Evolutionary conservation across 345 rosid genomes (phyloP).

Genomic region (Populus alba): DNA sequence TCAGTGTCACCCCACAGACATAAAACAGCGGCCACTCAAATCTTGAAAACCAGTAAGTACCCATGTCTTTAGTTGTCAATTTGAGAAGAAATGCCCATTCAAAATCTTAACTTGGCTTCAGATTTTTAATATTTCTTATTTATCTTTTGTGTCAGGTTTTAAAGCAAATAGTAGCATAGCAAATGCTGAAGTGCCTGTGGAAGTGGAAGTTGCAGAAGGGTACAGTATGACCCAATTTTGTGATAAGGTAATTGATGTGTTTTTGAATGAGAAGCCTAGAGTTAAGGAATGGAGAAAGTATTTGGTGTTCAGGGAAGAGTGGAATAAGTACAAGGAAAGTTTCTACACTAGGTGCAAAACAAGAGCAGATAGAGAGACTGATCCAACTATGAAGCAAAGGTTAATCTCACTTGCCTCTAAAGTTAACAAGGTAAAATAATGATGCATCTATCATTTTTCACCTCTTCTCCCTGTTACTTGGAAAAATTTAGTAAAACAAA

Average conservation of each 20-base stretch:
- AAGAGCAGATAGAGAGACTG: slow-evolving; percentile 55
- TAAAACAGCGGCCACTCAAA: slow-evolving; percentile 1
- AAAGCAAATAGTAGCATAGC: slow-evolving; percentile 33
- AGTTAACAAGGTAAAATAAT: slow-evolving; percentile 63
- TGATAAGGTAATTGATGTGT: slow-evolving; percentile 74
- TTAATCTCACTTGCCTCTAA: slow-evolving; percentile 52
- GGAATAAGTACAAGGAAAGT: slow-evolving; percentile 68
- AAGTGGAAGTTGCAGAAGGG: slow-evolving; percentile 68
- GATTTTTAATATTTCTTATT: not conserved
- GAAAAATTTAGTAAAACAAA: no score
- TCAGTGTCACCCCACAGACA: slow-evolving; percentile 14
- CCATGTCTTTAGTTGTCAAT: not conserved
- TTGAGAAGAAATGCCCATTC: not conserved
- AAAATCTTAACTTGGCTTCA: not conserved
- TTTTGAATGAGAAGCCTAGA: slow-evolving; percentile 72
- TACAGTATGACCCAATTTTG: slow-evolving; percentile 66
- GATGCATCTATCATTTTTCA: not conserved
- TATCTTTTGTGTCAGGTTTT: slow-evolving; percentile 34
- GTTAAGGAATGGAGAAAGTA: slow-evolving; percentile 78
- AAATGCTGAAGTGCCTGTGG: slow-evolving; percentile 40
- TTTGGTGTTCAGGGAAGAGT: slow-evolving; percentile 76
- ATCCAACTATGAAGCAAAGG: slow-evolving; percentile 53
- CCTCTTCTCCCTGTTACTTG: no score
- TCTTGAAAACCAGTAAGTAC: slow-evolving; percentile 28
- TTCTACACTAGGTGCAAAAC: slow-evolving; percentile 64